These are phyloP conservation scores for Beta corolliflora DNA, from an alignment of 179 eudicot genomes.

Conservation along the genomic window DNA sequence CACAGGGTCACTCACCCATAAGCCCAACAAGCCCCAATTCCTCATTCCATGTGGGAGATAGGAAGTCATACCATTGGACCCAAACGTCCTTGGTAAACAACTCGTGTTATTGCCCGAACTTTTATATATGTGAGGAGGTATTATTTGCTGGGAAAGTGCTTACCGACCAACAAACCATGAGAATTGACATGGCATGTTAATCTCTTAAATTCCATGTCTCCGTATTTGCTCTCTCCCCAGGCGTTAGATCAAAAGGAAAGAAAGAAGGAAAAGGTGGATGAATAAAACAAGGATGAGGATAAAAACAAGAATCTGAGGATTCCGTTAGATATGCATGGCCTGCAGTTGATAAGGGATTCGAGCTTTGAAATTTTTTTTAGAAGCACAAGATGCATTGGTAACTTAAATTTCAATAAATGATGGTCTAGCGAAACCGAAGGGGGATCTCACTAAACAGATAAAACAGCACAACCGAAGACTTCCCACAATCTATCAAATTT, in stretches of 20 bases:
- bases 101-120: too few relatives aligned
- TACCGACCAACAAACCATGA: slow-evolving; percentile 10
- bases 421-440: too few relatives aligned
- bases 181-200: not conserved
- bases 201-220: slow-evolving; percentile 15
- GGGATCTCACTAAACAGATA: not conserved
- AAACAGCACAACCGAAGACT: not conserved
- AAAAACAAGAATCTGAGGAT: slow-evolving; percentile 3
- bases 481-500: too few relatives aligned
- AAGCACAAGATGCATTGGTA: slow-evolving; percentile 39
- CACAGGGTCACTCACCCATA: too few relatives aligned
- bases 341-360: slow-evolving; percentile 15
- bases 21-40: too few relatives aligned
- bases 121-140: too few relatives aligned
- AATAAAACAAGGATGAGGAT: not conserved
- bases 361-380: slow-evolving; percentile 19
- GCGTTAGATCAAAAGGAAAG: not conserved
- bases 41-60: too few relatives aligned
- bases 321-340: slow-evolving; percentile 1
- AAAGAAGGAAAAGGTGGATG: not conserved
- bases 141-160: too few relatives aligned
- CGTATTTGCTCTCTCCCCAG: too few relatives aligned
- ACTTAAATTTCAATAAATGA: slow-evolving; percentile 22
- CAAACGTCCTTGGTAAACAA: too few relatives aligned
- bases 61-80: too few relatives aligned